Percentiles rank a stretch among this genome's conserved stretches.
These are phyloP conservation scores for Coccomyxa sp. DNA, from an alignment of 139 green algal species.

Conservation along the genomic window DNA sequence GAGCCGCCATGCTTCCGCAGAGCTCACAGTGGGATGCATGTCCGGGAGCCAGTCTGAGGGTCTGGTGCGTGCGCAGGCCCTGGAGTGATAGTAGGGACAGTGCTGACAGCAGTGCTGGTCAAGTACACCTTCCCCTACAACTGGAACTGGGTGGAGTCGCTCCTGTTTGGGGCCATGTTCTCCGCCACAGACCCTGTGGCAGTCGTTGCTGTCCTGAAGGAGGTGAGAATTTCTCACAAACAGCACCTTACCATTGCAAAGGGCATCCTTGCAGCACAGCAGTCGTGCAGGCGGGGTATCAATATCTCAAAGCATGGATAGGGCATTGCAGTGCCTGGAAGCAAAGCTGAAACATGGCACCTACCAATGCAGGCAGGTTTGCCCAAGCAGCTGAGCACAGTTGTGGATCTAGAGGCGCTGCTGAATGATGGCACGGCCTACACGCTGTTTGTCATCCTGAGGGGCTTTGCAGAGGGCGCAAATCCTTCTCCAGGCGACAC, in stretches of 20 bases:
- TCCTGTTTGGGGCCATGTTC: conserved; percentile 62
- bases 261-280: not conserved
- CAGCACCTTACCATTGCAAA: conserved; percentile 3
- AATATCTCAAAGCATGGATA: no score
- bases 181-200: conserved; percentile 73
- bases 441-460: conserved; percentile 58
- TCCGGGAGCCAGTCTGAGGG: no score
- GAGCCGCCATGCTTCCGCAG: no score
- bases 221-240: conserved; percentile 1
- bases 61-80: conserved; percentile 40
- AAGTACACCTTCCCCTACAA: conserved; percentile 57
- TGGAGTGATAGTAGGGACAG: conserved; percentile 44
- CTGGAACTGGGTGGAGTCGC: conserved; percentile 51
- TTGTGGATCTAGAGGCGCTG: conserved; percentile 73
- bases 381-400: conserved; percentile 41
- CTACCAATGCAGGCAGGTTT: conserved; percentile 43
- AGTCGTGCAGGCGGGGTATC: not conserved
- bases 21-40: no score
- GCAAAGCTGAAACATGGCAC: no score
- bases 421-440: conserved; percentile 79
- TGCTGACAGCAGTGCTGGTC: conserved; percentile 41
- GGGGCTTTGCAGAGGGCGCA: conserved; percentile 5
- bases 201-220: conserved; percentile 55
- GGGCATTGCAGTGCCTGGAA: no score
- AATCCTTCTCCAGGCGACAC: not conserved